phyloP scores from a whole-genome alignment of 495 filamentous ascomycete species.

The Chlorociboria aeruginascens region DNA sequence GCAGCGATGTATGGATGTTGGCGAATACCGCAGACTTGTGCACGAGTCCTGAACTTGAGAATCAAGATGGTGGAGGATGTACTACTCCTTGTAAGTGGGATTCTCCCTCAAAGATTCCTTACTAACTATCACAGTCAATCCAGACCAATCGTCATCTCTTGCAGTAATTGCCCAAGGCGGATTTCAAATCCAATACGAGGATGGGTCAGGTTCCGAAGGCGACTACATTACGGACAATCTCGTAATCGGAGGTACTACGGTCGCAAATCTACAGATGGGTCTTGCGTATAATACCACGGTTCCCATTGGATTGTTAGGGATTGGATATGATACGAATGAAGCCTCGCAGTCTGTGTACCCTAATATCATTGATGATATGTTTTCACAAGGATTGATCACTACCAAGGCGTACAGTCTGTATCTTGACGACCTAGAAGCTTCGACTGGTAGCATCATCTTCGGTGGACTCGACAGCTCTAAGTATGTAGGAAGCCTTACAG shows the following conservation, averaged over 20 bases:
- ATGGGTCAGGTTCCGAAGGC: slow-evolving; percentile 48
- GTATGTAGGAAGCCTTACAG: slow-evolving; percentile 60
- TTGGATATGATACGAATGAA: slow-evolving; percentile 73
- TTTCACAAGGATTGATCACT: slow-evolving; percentile 54
- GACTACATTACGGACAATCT: slow-evolving; percentile 75
- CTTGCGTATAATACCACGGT: neutral
- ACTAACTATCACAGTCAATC: slow-evolving; percentile 24
- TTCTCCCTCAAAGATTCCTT: neutral
- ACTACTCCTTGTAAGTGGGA: slow-evolving; percentile 9
- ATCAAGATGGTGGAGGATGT: slow-evolving; percentile 15
- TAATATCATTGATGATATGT: slow-evolving; percentile 68
- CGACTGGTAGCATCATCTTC: slow-evolving; percentile 73
- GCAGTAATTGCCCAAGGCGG: slow-evolving; percentile 41
- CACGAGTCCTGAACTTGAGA: slow-evolving; percentile 21
- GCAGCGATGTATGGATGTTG: slow-evolving; percentile 75
- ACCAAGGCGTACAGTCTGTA: slow-evolving; percentile 83
- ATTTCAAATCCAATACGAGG: slow-evolving; percentile 80
- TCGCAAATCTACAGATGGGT: slow-evolving; percentile 70
- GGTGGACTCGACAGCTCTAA: slow-evolving; percentile 83
- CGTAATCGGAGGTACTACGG: slow-evolving; percentile 47
- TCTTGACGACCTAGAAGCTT: slow-evolving; percentile 48
- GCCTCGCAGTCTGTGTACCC: slow-evolving; percentile 49
- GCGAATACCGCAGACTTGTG: slow-evolving; percentile 32
- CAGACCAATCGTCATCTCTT: slow-evolving; percentile 58
- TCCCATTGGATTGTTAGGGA: slow-evolving; percentile 12